Base-by-base conservation (phyloP, 495 filamentous ascomycete genomes). In the Aspergillus nidulans region DNA sequence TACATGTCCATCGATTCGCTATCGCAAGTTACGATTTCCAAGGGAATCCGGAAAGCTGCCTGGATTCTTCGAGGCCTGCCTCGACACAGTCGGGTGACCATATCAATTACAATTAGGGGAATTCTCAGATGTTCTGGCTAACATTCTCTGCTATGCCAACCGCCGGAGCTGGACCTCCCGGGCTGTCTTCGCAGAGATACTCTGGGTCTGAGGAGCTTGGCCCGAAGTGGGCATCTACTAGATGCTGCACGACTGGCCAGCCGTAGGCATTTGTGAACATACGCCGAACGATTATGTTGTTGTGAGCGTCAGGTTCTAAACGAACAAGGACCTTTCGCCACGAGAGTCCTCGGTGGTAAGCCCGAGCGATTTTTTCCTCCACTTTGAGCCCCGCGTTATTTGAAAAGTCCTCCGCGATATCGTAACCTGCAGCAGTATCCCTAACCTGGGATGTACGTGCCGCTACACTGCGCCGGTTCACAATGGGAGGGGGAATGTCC, bases 231-330 rank as follows among this genome's bases (percentile, higher is more conserved):
- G 90, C 90, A 63, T 97, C 91, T 41, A 92, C 89, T 2, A 97
- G 72, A 66, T 98, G 94, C 65, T 96, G 88, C 43, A 97, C 77
- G 5, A 98, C 94, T 0, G 92, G 92, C 94, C 94, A 98, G 3
- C 94, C 94, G 63, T 96, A 96, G 0, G 94, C 94, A 66, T 98
- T 98, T 53, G 91, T 87, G 60, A 98, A 97, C 83, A 89, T 92
- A 26, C 94, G 85, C 23, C 94, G 86, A 18, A 98, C 94, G 55
- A 96, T 87, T 53, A 98, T 92, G 66, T 98, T 98, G 70, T 98
- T 98, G 69, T 98, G 94, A 2, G 94, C 94, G 76, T 98, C 94
- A 1, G 94, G 94, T 66, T 98, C 94, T 8, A 98, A 78, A 40
- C 92, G 84, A 19, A 97, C 94, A 9, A 98, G 82, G 3, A 97